Conservation (phyloP, 192 early-diverging fungal species). For the Rhizophagus sp. region DNA sequence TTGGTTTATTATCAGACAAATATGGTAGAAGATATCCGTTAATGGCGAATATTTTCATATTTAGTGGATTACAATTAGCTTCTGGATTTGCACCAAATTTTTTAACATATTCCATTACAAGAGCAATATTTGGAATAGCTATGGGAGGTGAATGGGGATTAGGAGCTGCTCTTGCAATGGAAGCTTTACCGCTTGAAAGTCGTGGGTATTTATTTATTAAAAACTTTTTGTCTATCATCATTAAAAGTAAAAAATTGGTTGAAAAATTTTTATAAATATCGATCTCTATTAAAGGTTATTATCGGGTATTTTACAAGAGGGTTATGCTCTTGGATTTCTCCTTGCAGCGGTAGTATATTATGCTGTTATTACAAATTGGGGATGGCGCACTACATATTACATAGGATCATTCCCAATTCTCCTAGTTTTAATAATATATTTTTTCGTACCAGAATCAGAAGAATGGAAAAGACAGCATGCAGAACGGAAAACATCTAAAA, state of each 20-base stretch:
- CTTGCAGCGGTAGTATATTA: slow-evolving; percentile 65
- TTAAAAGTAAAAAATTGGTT: neutral
- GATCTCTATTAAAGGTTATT: slow-evolving; percentile 43
- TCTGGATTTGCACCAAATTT: slow-evolving; percentile 68
- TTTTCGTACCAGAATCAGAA: slow-evolving; percentile 65
- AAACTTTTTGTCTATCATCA: neutral
- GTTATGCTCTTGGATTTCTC: slow-evolving; percentile 68
- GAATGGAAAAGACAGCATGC: slow-evolving; percentile 47
- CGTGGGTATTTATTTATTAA: slow-evolving; percentile 44
- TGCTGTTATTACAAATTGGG: slow-evolving; percentile 49
- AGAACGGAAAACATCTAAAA: slow-evolving; percentile 31
- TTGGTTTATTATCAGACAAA: slow-evolving; percentile 67
- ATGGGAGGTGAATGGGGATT: slow-evolving; percentile 81
- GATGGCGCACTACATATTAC: slow-evolving; percentile 75
- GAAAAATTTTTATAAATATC: neutral
- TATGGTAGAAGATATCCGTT: slow-evolving; percentile 70
- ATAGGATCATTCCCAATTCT: slow-evolving; percentile 59
- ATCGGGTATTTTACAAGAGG: slow-evolving; percentile 74
- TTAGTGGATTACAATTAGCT: slow-evolving; percentile 59
- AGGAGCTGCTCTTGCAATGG: slow-evolving; percentile 70
- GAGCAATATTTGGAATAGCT: slow-evolving; percentile 62
- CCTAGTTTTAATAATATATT: slow-evolving; percentile 58
- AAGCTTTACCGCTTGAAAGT: slow-evolving; percentile 63
- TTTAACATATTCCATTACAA: slow-evolving; percentile 57
- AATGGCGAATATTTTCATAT: slow-evolving; percentile 65